Base-by-base conservation (phyloP, 2,329 filamentous ascomycete species). In the Cadophora luteo-olivacea region DNA sequence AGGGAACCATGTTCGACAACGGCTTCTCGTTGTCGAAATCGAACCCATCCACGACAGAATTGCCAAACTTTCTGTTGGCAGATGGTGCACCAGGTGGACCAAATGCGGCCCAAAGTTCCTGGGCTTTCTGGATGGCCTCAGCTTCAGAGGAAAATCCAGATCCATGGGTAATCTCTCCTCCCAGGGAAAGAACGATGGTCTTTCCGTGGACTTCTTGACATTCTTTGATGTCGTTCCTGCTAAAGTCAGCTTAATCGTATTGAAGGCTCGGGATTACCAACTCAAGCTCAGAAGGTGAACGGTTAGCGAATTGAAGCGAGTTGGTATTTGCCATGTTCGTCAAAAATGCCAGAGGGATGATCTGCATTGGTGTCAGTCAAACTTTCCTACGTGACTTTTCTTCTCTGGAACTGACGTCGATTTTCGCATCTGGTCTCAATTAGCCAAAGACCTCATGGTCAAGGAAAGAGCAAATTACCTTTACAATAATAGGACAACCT, bases 1-100 rank as follows among this genome's bases (percentile, higher is more conserved):
- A 91, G 0, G 86, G 80, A 0, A 82, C 83, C 80, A 91, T 87
- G 79, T 92, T 89, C 60, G 79, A 78, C 16, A 86, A 84, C 2
- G 79, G 78, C 4, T 64, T 82, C 80, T 93, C 91, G 70, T 93
- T 89, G 77, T 94, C 91, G 71, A 93, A 88, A 79, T 94, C 91
- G 77, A 94, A 93, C 4, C 92, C 92, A 77, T 94, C 90, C 52
- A 94, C 80, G 4, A 87, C 82, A 11, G 88, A 86, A 14, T 80
- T 79, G 65, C 89, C 89, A 36, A 38, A 41, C 61, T 51, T 67
- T 61, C 67, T 64, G 7, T 22, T n/a, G 33, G 19, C 22, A 19
- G 6, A 19, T 12, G n/a, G 22, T 6, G 16, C 22, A 32, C 12
- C 24, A 3, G 24, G 14, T 22, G 58, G 58, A 49, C 58, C 58